Percentiles rank a stretch among this genome's conserved stretches.
Evolutionary conservation across 73 alveolate species (phyloP).

Genomic region (Stentor roeselii): DNA sequence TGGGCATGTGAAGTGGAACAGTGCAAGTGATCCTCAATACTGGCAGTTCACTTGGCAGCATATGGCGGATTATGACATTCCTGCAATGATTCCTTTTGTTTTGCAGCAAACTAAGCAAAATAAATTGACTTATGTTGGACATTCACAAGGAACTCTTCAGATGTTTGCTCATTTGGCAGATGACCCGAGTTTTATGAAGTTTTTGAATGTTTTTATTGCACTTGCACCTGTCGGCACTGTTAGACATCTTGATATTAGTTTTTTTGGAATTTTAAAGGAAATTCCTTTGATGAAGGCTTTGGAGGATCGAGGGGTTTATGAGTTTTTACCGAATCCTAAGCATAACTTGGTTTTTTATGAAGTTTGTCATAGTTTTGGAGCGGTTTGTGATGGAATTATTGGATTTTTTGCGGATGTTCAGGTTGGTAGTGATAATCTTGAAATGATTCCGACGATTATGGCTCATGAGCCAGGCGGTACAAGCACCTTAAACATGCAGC

Average conservation of each 20-base stretch:
- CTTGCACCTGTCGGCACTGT: background rate
- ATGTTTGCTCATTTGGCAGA: slow-evolving; percentile 68
- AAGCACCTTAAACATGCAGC: slow-evolving; percentile 50
- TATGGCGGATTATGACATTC: slow-evolving; percentile 72
- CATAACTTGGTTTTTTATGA: too few relatives aligned
- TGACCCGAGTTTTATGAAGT: slow-evolving; percentile 37
- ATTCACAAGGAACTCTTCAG: slow-evolving; percentile 88
- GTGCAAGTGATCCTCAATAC: slow-evolving; percentile 54
- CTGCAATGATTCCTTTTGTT: slow-evolving; percentile 67
- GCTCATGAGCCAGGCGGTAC: too few relatives aligned
- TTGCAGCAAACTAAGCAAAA: slow-evolving; percentile 51
- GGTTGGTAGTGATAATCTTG: slow-evolving; percentile 27
- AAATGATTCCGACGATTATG: slow-evolving; percentile 36
- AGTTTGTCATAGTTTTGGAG: too few relatives aligned
- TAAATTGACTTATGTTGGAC: slow-evolving; percentile 81
- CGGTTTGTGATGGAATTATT: too few relatives aligned
- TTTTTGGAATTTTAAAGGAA: slow-evolving; percentile 30
- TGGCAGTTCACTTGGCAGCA: slow-evolving; percentile 90
- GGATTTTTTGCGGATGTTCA: slow-evolving; percentile 5
- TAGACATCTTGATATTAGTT: background rate
- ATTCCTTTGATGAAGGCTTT: slow-evolving; percentile 31
- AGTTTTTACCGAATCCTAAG: background rate
- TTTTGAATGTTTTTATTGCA: background rate
- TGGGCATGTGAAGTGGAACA: slow-evolving; percentile 38
- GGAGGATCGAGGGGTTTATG: slow-evolving; percentile 27